A percentile compares a stretch with the other conserved stretches of the same genome.
These are phyloP conservation scores for Ramaria sp. DNA, from an alignment of 768 basidiomycete genomes.

Conservation along the genomic window DNA sequence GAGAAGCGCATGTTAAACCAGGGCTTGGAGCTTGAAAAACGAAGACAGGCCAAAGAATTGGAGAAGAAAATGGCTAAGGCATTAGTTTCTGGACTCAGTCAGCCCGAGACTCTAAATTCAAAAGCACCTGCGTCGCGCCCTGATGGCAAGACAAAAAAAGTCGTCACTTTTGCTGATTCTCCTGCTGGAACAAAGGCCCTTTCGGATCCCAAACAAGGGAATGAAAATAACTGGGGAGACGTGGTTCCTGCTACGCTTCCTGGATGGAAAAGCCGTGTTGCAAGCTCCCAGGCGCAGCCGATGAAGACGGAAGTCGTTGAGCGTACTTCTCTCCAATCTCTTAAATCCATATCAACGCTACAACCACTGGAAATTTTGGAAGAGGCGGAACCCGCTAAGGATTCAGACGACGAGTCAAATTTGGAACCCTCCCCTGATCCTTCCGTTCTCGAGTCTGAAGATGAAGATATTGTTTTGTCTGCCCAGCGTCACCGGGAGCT, in stretches of 20 bases:
- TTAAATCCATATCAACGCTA: constrained; percentile 12
- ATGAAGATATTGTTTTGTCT: constrained; percentile 20
- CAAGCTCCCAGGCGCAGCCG: constrained; percentile 27
- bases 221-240: constrained; percentile 38
- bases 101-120: constrained; percentile 27
- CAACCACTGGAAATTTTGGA: constrained; percentile 9
- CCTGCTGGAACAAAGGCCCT: neutral
- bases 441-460: constrained; percentile 21
- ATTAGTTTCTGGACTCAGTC: constrained; percentile 37
- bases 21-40: constrained; percentile 1
- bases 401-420: constrained; percentile 33
- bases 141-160: constrained; percentile 39
- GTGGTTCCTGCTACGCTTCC: constrained; percentile 40
- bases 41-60: constrained; percentile 28
- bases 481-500: constrained; percentile 67
- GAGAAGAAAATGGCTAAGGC: constrained; percentile 76
- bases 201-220: constrained; percentile 7
- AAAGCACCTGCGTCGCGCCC: constrained; percentile 11
- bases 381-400: constrained; percentile 56
- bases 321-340: neutral
- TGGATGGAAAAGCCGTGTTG: constrained; percentile 17
- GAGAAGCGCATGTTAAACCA: constrained; percentile 23
- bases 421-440: constrained; percentile 14
- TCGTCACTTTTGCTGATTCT: constrained; percentile 51
- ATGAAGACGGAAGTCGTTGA: constrained; percentile 57